Conservation (phyloP, 768 basidiomycete species). For the Fomitopsis pulvina region DNA sequence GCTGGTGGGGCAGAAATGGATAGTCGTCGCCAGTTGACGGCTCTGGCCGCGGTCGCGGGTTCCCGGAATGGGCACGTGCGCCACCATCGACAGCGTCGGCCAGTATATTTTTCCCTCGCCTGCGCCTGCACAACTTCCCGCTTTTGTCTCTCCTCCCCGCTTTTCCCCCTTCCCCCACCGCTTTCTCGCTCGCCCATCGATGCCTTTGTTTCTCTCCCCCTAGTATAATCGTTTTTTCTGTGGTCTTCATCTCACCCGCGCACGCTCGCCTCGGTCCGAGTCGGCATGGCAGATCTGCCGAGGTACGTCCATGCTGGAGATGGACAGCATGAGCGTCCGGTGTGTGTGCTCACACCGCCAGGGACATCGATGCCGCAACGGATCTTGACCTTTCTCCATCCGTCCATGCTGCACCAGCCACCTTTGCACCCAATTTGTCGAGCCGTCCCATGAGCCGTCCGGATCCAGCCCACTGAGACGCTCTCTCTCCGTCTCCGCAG, state of each 20-base stretch:
- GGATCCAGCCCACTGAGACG: not conserved
- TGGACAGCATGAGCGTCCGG: not conserved
- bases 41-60: not conserved
- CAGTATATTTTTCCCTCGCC: not conserved
- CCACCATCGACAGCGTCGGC: conserved; percentile 1
- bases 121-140: not conserved
- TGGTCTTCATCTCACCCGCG: not conserved
- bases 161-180: not conserved
- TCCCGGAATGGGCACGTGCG: not conserved
- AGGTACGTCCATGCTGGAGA: not conserved
- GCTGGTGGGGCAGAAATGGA: conserved; percentile 3
- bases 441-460: not conserved
- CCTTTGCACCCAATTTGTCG: not conserved
- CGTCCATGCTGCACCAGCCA: not conserved
- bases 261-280: not conserved
- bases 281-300: not conserved
- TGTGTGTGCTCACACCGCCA: not conserved
- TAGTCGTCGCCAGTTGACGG: conserved; percentile 1
- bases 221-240: not conserved
- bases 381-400: not conserved
- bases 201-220: not conserved
- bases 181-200: not conserved
- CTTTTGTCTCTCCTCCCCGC: not conserved
- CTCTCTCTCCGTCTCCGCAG: too few species aligned
- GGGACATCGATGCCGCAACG: not conserved